Evolutionary conservation across 495 filamentous ascomycete genomes (phyloP).

Genomic region (Aspergillus cavernicola): DNA sequence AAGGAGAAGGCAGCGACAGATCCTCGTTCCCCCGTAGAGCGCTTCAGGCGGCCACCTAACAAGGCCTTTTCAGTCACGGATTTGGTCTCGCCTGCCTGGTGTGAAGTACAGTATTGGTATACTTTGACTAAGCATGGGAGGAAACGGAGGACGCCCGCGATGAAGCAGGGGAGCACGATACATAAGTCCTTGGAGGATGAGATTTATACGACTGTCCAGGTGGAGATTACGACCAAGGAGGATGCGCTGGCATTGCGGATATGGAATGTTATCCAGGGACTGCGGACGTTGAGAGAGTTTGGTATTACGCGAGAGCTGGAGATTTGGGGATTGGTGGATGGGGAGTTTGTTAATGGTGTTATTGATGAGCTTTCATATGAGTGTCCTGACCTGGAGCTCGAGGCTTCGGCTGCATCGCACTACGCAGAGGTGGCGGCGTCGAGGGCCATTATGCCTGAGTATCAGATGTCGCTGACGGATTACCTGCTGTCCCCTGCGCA

Average conservation of each 20-base stretch:
- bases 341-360: conserved; percentile 79
- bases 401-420: conserved; percentile 44
- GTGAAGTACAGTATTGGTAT: conserved; percentile 92
- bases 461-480: conserved; percentile 53
- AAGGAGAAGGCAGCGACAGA: conserved; percentile 23
- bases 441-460: conserved; percentile 39
- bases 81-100: conserved; percentile 86
- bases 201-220: conserved; percentile 68
- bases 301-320: conserved; percentile 87
- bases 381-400: conserved; percentile 67
- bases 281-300: conserved; percentile 69
- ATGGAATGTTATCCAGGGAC: conserved; percentile 89
- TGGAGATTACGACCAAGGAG: conserved; percentile 71
- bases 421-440: conserved; percentile 36
- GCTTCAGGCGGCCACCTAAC: conserved; percentile 72
- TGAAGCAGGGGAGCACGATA: conserved; percentile 73
- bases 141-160: conserved; percentile 70
- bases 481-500: conserved; percentile 43
- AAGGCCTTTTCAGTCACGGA: conserved; percentile 89
- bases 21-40: conserved; percentile 58
- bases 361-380: conserved; percentile 82
- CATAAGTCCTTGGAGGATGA: conserved; percentile 84
- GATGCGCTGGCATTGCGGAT: conserved; percentile 78
- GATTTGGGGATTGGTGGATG: conserved; percentile 86
- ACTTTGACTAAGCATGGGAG: conserved; percentile 71